Evolutionary conservation across 768 basidiomycete genomes (phyloP), one percentile per base, ranked within the genome.

Genomic region (Leccinum fibrillosum): DNA sequence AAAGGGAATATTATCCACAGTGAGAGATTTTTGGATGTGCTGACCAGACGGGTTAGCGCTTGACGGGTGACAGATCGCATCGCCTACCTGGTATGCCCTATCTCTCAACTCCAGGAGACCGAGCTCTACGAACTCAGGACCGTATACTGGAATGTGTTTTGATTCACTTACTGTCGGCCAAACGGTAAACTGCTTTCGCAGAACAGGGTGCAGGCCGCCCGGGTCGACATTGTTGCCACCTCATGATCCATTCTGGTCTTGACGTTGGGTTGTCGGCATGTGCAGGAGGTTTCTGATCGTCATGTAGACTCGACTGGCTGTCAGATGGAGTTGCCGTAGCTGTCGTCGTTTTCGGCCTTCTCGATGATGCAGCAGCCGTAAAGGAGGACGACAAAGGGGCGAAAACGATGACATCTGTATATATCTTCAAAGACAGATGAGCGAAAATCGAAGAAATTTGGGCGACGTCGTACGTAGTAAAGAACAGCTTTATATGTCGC

Each of bases 371-470:
- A 54, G 59, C 50, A 19, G 65, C 45, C 15, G 71, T 64, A 61
- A 89, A 88, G 32, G 84, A 81, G 6, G 93, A 94, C 0, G 90
- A 84, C 17, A 94, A 75, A 0, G 92, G 92, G 0, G 93, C 90
- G 62, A 94, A 94, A 28, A 86, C 80, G 61, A 94, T 89, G 26
- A 80, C 81, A 65, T 93, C 90, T 15, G 92, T 94, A 69, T 94
- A 95, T 25, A 94, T 76, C 92, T 92, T 63, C 4, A 44, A 49
- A 10, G 11, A 37, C 4, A 12, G 12, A 39, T 68, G 47, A 63
- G 57, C 32, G 5, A n/a, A 26, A 44, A 13, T 54, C 39, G 57
- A 54, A 56, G 19, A 55, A 2, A 52, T 12, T 21, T 13, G 21
- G 11, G 21, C 25, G 28, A 49, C 1, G 10, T 70, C 82, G 73